Evolutionary conservation across 495 filamentous ascomycete genomes (phyloP), one percentile per base, ranked within the genome.

Genomic region (Talaromyces adpressus): DNA sequence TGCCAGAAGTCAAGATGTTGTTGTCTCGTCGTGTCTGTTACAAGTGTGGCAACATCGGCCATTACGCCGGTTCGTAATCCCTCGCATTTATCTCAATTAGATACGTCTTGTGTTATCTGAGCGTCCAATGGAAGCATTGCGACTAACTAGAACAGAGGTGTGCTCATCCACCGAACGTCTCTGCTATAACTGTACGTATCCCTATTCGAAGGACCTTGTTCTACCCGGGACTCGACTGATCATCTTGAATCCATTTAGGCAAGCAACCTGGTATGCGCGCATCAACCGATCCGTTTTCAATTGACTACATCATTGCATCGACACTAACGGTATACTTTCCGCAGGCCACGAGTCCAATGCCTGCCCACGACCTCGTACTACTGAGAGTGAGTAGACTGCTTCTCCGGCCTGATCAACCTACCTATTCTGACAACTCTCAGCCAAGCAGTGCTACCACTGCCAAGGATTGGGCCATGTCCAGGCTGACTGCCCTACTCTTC

Each of bases 381-480:
- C 95, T 64, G 94, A 99, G 79, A 90, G 86, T 88, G 84, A 79
- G 85, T 64, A 58, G 65, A 64, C 53, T 63, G 57, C 45, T 39
- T 22, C 51, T 36, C 36, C 51, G 27, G 20, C 6, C 58, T 53
- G 22, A 30, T 12, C n/a, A 27, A 56, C 56, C 58, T 61, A 62
- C 51, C 30, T n/a, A 64, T 30, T 54, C 59, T 73, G 63, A 78
- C 78, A 67, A 68, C 56, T 58, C 60, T 34, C 68, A 88, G 85
- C 91, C 47, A 99, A 99, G 86, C 95, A 99, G 81, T 99, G 95
- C 86, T 99, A 99, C 75, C 94, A 98, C 81, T 99, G 95, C 83
- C 94, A 98, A 79, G 95, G 95, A 39, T 83, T 97, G 64, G 95
- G 95, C 63, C 95, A 99, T 73, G 94, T 99, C 70, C 95, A 99